These are phyloP conservation scores for Cyclanthera cordifolia DNA, from an alignment of 306 rosid genomes.

Conservation along the genomic window DNA sequence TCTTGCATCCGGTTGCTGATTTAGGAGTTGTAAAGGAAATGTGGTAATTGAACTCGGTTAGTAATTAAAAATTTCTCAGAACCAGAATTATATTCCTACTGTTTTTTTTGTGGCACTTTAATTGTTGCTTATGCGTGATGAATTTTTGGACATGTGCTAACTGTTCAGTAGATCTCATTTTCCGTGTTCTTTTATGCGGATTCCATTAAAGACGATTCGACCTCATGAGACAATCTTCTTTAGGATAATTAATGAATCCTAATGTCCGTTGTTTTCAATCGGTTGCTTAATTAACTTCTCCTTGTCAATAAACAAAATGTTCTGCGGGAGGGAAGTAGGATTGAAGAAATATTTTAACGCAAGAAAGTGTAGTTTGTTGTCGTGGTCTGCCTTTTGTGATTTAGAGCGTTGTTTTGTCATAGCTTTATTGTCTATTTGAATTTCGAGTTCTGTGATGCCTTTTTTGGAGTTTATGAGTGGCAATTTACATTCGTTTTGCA, in stretches of 20 bases:
- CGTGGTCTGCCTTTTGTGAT: background rate
- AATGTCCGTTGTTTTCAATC: background rate
- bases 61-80: background rate
- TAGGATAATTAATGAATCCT: slow-evolving; percentile 7
- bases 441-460: background rate
- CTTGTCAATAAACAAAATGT: background rate
- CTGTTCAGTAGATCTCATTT: slow-evolving; percentile 10
- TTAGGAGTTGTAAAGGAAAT: background rate
- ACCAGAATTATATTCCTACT: background rate
- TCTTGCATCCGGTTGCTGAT: background rate
- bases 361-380: background rate
- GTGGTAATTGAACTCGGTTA: background rate
- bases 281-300: background rate
- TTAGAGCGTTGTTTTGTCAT: background rate
- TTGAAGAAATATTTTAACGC: slow-evolving; percentile 1
- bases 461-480: slow-evolving; percentile 1
- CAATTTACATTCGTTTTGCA: slow-evolving; percentile 2
- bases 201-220: slow-evolving; percentile 7
- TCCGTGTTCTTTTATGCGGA: background rate
- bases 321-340: background rate
- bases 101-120: background rate
- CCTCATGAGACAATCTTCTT: slow-evolving; percentile 8
- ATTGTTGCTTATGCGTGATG: background rate
- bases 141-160: background rate
- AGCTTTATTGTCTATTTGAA: background rate